Conservation (phyloP, 805 yeast species). For the Groenewaldozyma salmanticensis region DNA sequence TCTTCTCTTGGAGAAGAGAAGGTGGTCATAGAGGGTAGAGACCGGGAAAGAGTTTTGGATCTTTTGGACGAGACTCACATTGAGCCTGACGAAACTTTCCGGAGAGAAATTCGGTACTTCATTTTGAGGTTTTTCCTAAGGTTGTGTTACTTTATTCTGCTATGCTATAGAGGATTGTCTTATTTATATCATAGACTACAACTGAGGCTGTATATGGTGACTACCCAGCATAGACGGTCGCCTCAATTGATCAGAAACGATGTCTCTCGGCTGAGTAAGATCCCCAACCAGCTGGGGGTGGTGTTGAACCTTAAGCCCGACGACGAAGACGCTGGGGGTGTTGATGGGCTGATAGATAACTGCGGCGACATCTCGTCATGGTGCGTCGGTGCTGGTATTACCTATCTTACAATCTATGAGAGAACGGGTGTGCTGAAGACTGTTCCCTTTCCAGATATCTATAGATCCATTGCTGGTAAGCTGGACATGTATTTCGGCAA, state of each 20-base stretch:
- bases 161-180: constrained; percentile 7
- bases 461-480: constrained; percentile 48
- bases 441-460: constrained; percentile 29
- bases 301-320: constrained; percentile 65
- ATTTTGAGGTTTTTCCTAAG: constrained; percentile 10
- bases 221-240: constrained; percentile 19
- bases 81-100: neutral
- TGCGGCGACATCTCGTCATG: constrained; percentile 74
- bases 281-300: constrained; percentile 69
- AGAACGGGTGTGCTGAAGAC: constrained; percentile 56
- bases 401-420: constrained; percentile 66
- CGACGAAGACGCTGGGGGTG: constrained; percentile 83
- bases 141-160: constrained; percentile 9
- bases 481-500: constrained; percentile 68
- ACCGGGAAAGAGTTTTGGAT: neutral
- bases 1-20: neutral
- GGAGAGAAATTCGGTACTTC: constrained; percentile 7
- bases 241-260: constrained; percentile 85
- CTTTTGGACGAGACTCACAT: neutral
- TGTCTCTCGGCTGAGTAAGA: constrained; percentile 58
- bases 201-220: constrained; percentile 12
- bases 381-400: constrained; percentile 84
- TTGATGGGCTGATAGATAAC: constrained; percentile 69
- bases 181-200: constrained; percentile 13
- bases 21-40: neutral